Base-by-base conservation (phyloP, 495 filamentous ascomycete genomes). In the Penicillium ucsense region DNA sequence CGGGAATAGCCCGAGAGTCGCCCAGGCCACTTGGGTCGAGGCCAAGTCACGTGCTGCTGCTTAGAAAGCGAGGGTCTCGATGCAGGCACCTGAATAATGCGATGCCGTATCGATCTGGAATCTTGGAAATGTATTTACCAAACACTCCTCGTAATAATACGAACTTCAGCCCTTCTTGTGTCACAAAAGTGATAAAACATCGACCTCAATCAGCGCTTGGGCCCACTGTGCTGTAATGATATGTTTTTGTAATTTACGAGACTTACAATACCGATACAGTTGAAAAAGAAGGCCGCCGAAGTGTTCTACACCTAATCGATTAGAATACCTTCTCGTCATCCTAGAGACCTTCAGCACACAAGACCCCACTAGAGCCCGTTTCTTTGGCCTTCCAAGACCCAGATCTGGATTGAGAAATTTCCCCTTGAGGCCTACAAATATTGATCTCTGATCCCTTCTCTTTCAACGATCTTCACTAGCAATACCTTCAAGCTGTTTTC, bases 401-500 rank as follows among this genome's bases (percentile, higher is more conserved):
- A 40, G 38, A 31, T 30, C 28, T 43, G 47, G 2, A 48, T 45
- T 42, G 34, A 61, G 47, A 61, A 55, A 41, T 44, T 4, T 38
- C 6, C 10, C 31, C 38, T 46, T 41, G 43, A 49, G 36, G 50
- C 56, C 49, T 56, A 54, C 31, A 47, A 35, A 4, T 9, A 37
- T 37, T 36, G 9, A 9, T 37, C 35, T 37, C 31, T 41, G 12
- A 41, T 0, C 29, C 8, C 35, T 37, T 37, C 43, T 36, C 43
- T 45, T 50, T 46, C 32, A 20, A 20, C 20, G 2, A 20, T 48
- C 35, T 42, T 30, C 31, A 28, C 39, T 27, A 41, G 11, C 50
- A 48, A 49, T 12, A 55, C 56, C 62, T 54, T 64, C 88, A 94
- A 85, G 68, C 79, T 94, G 89, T 95, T 92, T 80, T 86, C 88